Base-by-base conservation (phyloP, 2,329 filamentous ascomycete species). In the Alternaria sp. region DNA sequence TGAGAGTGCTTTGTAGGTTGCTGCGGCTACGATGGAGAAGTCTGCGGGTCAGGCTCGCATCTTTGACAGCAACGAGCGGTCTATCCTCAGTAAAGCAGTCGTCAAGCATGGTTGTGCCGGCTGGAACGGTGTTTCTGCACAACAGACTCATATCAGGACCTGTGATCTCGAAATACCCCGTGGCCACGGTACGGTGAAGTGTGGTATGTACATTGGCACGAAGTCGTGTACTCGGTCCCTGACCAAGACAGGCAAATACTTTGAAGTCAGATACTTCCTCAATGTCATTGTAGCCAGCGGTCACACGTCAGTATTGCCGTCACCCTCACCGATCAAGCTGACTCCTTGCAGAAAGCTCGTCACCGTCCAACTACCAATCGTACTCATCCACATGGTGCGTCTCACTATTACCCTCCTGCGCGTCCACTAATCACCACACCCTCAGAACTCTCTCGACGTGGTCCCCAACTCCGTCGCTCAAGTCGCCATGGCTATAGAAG, bases 221-320 rank as follows among this genome's bases (percentile, higher is more conserved):
- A 12, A 9, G 50, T 55, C 23, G 8, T 21, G 54, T 5, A 45
- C 52, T 12, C 9, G 12, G 1, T 28, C 3, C 15, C 67, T 68
- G 63, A 70, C 49, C n/a, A 36, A 10, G n/a, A 26, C 6, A 80
- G 83, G 85, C 19, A 85, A 86, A 71, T 87, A 83, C 69, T 87
- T 87, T 60, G 85, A 87, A 75, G 84, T 87, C 15, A 81, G 85
- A 19, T 87, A 85, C 68, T 86, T 87, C 60, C 75, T 87, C 21
- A 86, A 86, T 60, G 77, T 87, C 17, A 78, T 83, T 19, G 79
- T 83, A n/a, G 77, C 79, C 47, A 79, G 81, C 23, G 76, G 81
- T 13, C 82, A 82, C 66, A 81, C 80, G 80, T 82, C 40, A 59
- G 77, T 74, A 13, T 25, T n/a, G 19, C 8, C 12, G 6, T 23